Evolutionary conservation across 805 yeast genomes (phyloP).

Genomic region (Starmerella vaccinii): DNA sequence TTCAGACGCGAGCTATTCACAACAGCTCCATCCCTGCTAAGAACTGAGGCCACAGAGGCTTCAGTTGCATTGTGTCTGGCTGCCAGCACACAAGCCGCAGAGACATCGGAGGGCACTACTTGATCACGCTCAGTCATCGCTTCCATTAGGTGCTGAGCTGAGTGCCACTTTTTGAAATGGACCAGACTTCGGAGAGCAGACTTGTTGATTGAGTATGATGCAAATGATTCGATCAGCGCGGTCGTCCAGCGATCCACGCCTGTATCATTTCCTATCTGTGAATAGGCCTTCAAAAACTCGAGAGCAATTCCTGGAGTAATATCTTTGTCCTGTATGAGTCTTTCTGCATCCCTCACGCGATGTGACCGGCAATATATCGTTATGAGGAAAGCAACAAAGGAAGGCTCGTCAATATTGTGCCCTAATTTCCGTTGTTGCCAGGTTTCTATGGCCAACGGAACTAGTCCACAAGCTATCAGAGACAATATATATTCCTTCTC

Average conservation of each 20-base stretch:
- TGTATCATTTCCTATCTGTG: background rate
- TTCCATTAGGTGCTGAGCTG: conserved; percentile 1
- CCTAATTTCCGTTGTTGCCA: background rate
- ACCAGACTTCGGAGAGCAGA: background rate
- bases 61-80: background rate
- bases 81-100: conserved; percentile 3
- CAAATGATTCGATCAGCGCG: background rate
- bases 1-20: conserved; percentile 7
- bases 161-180: conserved; percentile 6
- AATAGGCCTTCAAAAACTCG: conserved; percentile 6
- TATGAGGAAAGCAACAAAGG: background rate
- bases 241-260: background rate
- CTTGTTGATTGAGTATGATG: background rate
- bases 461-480: conserved; percentile 3
- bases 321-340: background rate
- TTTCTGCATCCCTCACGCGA: conserved; percentile 8
- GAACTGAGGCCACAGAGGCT: conserved; percentile 5
- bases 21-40: conserved; percentile 12
- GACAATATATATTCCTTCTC: conserved; percentile 2
- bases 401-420: background rate
- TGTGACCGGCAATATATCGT: conserved; percentile 1
- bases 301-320: background rate
- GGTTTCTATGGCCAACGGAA: background rate
- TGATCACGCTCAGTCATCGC: background rate
- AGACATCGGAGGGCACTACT: conserved; percentile 2